These are phyloP conservation scores for Vitis hybrid DNA, from an alignment of 177 flowering plant species.

Conservation along the genomic window DNA sequence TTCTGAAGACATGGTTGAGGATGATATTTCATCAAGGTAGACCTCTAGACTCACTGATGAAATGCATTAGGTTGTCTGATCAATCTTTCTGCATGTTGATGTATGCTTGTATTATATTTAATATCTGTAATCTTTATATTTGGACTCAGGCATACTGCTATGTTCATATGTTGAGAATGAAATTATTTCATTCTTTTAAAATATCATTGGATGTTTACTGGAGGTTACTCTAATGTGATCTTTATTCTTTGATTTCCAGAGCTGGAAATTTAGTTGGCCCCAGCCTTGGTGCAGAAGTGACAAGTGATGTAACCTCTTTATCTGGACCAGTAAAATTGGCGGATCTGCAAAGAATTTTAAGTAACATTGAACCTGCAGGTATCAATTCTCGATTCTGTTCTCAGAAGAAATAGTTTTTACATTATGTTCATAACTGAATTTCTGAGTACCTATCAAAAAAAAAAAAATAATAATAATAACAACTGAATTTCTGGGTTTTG, in stretches of 20 bases:
- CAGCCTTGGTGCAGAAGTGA: slow-evolving; percentile 52
- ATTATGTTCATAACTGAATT: background rate
- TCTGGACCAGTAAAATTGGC: slow-evolving; percentile 83
- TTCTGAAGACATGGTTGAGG: slow-evolving; percentile 68
- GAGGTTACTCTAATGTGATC: slow-evolving; percentile 2
- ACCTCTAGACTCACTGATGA: no score
- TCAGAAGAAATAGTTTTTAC: background rate
- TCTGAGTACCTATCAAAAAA: no score
- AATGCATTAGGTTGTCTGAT: background rate
- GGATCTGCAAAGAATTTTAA: slow-evolving; percentile 89
- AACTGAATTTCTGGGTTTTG: slow-evolving; percentile 6
- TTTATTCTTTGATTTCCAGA: slow-evolving; percentile 30
- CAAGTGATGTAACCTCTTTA: slow-evolving; percentile 69
- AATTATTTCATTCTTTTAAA: background rate
- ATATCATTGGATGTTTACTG: background rate
- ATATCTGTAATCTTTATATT: no score
- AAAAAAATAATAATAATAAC: no score
- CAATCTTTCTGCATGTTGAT: background rate
- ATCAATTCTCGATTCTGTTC: slow-evolving; percentile 4
- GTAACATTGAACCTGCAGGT: slow-evolving; percentile 73
- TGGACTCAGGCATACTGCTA: no score
- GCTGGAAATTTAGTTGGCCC: slow-evolving; percentile 66
- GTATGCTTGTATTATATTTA: background rate
- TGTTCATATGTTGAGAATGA: background rate
- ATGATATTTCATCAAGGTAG: slow-evolving; percentile 85